A percentile compares a stretch with the other conserved stretches of the same genome.
These are phyloP conservation scores for Lasiodiplodia sp. DNA, from an alignment of 2,329 filamentous ascomycete genomes.

Conservation along the genomic window DNA sequence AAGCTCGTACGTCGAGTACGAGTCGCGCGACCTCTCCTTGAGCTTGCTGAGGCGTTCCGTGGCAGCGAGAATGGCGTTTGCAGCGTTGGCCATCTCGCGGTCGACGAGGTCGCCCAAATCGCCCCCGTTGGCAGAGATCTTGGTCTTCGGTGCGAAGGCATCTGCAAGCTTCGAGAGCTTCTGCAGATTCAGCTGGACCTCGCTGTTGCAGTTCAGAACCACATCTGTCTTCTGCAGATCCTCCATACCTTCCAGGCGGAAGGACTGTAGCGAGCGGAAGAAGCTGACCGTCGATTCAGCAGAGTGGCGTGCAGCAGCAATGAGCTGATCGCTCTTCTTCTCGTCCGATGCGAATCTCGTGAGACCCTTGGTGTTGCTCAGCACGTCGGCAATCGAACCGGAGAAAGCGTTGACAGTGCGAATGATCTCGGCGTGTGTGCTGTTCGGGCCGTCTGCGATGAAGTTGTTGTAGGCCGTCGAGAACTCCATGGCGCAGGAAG, in stretches of 20 bases:
- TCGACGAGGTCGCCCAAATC: constrained; percentile 95
- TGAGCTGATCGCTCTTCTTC: constrained; percentile 87
- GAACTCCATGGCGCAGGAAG: constrained; percentile 93
- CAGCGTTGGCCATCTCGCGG: constrained; percentile 88
- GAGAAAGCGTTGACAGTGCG: constrained; percentile 90
- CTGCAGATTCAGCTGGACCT: constrained; percentile 93
- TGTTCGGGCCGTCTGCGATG: constrained; percentile 94
- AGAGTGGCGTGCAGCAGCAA: constrained; percentile 81
- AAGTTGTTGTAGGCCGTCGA: constrained; percentile 98
- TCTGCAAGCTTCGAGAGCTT: constrained; percentile 93
- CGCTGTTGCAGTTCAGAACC: constrained; percentile 95
- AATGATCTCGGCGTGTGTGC: constrained; percentile 88
- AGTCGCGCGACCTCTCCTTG: constrained; percentile 94
- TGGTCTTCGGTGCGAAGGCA: constrained; percentile 87
- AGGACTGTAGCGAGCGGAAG: constrained; percentile 93
- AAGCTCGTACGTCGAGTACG: constrained; percentile 94
- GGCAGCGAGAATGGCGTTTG: constrained; percentile 92
- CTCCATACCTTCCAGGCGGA: constrained; percentile 89
- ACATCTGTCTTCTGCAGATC: constrained; percentile 93
- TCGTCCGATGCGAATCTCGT: constrained; percentile 93
- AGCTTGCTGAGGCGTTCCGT: constrained; percentile 88
- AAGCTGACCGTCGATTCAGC: constrained; percentile 90
- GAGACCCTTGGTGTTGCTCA: constrained; percentile 95
- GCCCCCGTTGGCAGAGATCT: constrained; percentile 77
- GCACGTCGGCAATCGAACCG: constrained; percentile 88